These are phyloP conservation scores for Hypoxylon cercidicola DNA, from an alignment of 495 filamentous ascomycete genomes.

Conservation along the genomic window DNA sequence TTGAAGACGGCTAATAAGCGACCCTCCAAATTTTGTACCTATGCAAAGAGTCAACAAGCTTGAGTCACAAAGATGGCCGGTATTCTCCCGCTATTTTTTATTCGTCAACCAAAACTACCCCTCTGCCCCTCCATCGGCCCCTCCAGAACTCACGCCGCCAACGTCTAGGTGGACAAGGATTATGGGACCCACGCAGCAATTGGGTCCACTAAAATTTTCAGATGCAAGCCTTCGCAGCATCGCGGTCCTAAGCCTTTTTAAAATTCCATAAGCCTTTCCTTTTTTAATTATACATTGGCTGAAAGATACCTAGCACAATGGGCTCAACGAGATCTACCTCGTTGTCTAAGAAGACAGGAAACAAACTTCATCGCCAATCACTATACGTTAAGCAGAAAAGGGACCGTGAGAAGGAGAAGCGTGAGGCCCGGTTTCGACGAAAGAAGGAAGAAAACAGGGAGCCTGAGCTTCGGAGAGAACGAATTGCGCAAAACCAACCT, in stretches of 20 bases:
- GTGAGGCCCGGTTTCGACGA: constrained; percentile 77
- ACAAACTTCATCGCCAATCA: constrained; percentile 79
- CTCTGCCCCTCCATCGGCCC: constrained; percentile 40
- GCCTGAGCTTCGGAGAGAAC: constrained; percentile 75
- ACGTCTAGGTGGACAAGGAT: neutral
- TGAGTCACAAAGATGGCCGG: constrained; percentile 35
- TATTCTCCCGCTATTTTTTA: constrained; percentile 29
- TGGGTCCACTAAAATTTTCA: constrained; percentile 42
- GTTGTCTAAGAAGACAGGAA: constrained; percentile 51
- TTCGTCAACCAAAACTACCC: constrained; percentile 25
- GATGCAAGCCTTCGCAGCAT: constrained; percentile 13
- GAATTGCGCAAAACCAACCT: constrained; percentile 81
- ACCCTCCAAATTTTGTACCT: constrained; percentile 31
- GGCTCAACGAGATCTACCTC: constrained; percentile 34
- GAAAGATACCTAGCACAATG: constrained; percentile 24
- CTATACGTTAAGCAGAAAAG: constrained; percentile 80
- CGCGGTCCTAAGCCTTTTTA: neutral
- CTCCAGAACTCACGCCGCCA: constrained; percentile 18
- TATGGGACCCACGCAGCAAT: constrained; percentile 7
- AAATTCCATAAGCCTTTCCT: neutral
- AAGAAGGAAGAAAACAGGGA: constrained; percentile 88
- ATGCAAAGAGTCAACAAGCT: constrained; percentile 3
- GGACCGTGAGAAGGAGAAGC: constrained; percentile 72
- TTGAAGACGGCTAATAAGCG: constrained; percentile 21
- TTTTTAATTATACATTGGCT: neutral